Conservation (phyloP, 2,329 filamentous ascomycete species). For the Botrytis fabae region DNA sequence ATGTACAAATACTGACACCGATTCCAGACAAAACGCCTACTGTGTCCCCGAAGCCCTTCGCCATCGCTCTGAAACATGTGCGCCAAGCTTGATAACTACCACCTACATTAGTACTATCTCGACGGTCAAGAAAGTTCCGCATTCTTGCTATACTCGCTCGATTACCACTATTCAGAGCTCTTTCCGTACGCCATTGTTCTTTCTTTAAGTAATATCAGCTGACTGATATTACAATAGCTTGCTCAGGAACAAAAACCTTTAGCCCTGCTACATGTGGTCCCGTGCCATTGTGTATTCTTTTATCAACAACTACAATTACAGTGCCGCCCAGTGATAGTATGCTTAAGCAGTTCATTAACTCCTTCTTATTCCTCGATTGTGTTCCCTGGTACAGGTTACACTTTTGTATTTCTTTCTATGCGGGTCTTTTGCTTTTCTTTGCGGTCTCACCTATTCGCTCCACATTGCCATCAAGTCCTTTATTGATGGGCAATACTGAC, state of each 20-base stretch:
- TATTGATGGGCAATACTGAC: not conserved
- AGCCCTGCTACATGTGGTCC: conserved; percentile 12
- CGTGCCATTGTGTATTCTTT: conserved; percentile 25
- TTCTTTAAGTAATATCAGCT: not conserved
- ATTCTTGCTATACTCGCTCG: conserved; percentile 39
- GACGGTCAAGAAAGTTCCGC: conserved; percentile 24
- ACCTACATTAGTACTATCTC: conserved; percentile 29
- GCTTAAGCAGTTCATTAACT: conserved; percentile 36
- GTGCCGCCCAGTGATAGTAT: conserved; percentile 40
- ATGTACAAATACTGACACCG: not conserved
- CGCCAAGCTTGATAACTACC: conserved; percentile 25
- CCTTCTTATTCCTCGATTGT: not conserved
- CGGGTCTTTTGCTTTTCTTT: not conserved
- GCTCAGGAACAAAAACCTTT: conserved; percentile 17
- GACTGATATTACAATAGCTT: conserved; percentile 19
- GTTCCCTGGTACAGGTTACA: not conserved
- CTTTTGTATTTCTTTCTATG: not conserved
- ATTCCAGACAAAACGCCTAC: conserved; percentile 2
- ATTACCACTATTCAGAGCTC: conserved; percentile 25
- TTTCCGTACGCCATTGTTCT: conserved; percentile 2
- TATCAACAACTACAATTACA: conserved; percentile 39
- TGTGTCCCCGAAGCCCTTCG: conserved; percentile 12
- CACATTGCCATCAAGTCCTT: not conserved
- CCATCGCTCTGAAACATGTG: conserved; percentile 20
- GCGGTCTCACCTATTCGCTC: not conserved